Base-by-base conservation (phyloP, 228 moss, liverwort and hornwort genomes). In the Sphagnum magellanicum region DNA sequence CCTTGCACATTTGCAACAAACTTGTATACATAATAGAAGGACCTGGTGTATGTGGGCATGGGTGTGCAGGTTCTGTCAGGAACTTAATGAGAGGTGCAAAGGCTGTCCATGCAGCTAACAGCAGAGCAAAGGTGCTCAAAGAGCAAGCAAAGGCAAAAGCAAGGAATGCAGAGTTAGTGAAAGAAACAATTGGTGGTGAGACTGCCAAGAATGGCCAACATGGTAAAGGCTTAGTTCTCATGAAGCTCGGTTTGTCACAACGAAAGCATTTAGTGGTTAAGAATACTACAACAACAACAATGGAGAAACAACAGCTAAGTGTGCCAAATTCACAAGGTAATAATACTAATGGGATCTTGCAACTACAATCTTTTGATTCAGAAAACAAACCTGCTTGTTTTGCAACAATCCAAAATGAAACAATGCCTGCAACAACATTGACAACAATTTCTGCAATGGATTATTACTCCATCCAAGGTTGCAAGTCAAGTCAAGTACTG, bases 41-140 rank as follows among this genome's bases (percentile, higher is more conserved):
- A 0, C 1, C 32, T 32, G 32, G 32, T 32, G 32, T 32, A 32
- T 32, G 32, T 32, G 32, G 32, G 32, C 32, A 32, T 32, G 32
- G 32, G 8, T 8, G 8, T 64, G 48, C 71, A 80, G 80, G 61
- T 71, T 67, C 70, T 53, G 64, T 76, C 0, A 73, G 73, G 59
- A 68, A 80, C 63, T 63, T 72, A 67, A 14, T 76, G 13, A 66
- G 80, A 9, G 80, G 80, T 68, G 73, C 76, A 50, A 76, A 80
- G 47, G 80, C 80, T n/a, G 68, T 76, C 70, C 73, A 70, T 46
- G 80, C 67, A 65, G 80, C 80, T 5, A 73, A 76, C 55, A 80
- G 16, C 51, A 72, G 76, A 67, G 76, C 80, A 48, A 80, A 68
- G 63, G 46, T 71, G 50, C 64, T 80, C 51, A 71, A 67, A 12